Evolutionary conservation across 306 rosid species (phyloP).

Genomic region (Canavalia ensiformis): DNA sequence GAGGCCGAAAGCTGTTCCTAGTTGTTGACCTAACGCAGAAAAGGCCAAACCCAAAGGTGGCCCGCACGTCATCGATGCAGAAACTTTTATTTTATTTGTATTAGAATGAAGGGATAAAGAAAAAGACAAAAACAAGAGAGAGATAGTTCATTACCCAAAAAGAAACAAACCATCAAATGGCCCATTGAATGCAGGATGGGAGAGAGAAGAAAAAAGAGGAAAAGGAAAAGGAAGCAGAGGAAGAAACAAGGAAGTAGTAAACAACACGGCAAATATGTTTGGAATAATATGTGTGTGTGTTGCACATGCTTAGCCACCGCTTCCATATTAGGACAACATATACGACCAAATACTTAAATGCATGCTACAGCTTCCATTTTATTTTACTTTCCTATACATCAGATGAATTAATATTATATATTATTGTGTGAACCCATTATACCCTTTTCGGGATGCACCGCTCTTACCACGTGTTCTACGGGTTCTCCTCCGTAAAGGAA

Average conservation of each 20-base stretch:
- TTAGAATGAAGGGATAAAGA: background rate
- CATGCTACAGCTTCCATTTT: constrained; percentile 45
- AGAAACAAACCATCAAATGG: constrained; percentile 45
- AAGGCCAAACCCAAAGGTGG: constrained; percentile 70
- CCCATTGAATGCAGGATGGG: constrained; percentile 32
- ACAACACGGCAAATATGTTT: constrained; percentile 66
- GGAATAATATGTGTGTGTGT: constrained; percentile 52
- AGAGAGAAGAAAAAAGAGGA: background rate
- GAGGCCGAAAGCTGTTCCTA: constrained; percentile 66
- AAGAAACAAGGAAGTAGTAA: constrained; percentile 49
- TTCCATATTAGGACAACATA: constrained; percentile 49
- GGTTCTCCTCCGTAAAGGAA: background rate
- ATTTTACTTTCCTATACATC: background rate
- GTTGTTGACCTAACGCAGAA: constrained; percentile 78
- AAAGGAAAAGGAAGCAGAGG: constrained; percentile 18
- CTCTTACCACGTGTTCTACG: background rate
- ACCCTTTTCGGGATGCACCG: constrained; percentile 4
- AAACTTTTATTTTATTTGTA: constrained; percentile 6
- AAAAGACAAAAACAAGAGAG: constrained; percentile 27
- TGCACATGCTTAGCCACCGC: constrained; percentile 74
- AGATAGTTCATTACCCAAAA: constrained; percentile 23
- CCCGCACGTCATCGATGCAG: constrained; percentile 57
- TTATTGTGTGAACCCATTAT: background rate
- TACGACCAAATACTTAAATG: constrained; percentile 60
- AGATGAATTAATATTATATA: background rate